Base-by-base conservation (phyloP, 495 filamentous ascomycete genomes). In the Viridothelium virens region DNA sequence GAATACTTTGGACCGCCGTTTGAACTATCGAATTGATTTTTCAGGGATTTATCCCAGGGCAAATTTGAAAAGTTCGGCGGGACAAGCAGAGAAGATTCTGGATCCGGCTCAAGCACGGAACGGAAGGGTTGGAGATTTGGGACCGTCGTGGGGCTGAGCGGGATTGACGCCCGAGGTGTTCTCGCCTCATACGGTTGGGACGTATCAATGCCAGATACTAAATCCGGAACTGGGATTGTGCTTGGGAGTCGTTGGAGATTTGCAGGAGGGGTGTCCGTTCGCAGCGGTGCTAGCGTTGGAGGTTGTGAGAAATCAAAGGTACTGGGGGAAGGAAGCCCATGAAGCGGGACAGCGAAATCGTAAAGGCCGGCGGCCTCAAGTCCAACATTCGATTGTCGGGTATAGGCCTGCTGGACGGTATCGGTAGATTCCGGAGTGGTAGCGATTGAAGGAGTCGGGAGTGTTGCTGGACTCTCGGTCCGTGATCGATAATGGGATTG, bases 401-500 rank as follows among this genome's bases (percentile, higher is more conserved):
- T 3, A 36, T 59, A 59, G 5, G 3, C 14, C 5, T 59, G 53
- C 31, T 59, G 53, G 6, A 7, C 3, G 5, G 53, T 7, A 33
- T 7, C 31, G 14, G 18, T 9, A 59, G 7, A 7, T 36, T 74
- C 70, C 0, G 72, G 66, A 36, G 72, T 72, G 50, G 74, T 75
- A 12, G 63, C 69, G 37, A 75, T 50, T 14, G 71, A 72, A 31
- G 61, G 62, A 41, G 71, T 74, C 56, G 73, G 70, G 18, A 72
- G 69, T 39, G 76, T 74, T 18, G 71, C 72, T 33, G 76, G 73
- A 63, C 75, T 77, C 16, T 70, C 72, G 33, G 73, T 73, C 10
- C 68, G 63, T 3, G 75, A 76, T 9, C 70, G 65, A 67, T 70
- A 70, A 18, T 46, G 73, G 38, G 69, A 70, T 44, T 56, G 61